phyloP scores from a whole-genome alignment of 306 rosid species.

The Quercus variabilis region DNA sequence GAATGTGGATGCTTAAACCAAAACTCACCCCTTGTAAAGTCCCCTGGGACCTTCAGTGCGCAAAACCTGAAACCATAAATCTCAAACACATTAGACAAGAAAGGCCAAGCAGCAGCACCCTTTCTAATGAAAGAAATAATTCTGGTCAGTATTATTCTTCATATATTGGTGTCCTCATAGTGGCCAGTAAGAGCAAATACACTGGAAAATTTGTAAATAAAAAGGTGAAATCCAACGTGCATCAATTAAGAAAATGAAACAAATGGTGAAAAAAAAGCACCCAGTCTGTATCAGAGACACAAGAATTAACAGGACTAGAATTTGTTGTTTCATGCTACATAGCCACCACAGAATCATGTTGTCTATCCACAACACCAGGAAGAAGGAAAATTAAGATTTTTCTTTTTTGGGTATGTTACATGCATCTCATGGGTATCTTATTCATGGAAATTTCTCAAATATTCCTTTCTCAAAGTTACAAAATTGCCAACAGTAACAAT shows the following conservation, averaged over 20 bases:
- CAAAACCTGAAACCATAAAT: slow-evolving; percentile 60
- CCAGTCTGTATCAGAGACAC: neutral
- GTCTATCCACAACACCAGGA: neutral
- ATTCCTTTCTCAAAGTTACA: neutral
- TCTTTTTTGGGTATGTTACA: too few species aligned
- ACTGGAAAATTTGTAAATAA: neutral
- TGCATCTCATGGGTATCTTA: neutral
- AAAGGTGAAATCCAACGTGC: neutral
- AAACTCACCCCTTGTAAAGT: slow-evolving; percentile 93
- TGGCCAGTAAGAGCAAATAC: neutral
- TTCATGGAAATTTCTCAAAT: neutral
- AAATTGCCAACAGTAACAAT: neutral
- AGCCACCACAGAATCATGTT: neutral
- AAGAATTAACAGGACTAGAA: neutral
- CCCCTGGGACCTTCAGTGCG: slow-evolving; percentile 81
- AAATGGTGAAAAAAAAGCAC: neutral
- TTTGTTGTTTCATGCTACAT: neutral
- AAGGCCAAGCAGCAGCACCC: neutral
- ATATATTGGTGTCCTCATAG: neutral
- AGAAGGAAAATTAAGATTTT: too few species aligned
- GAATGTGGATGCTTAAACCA: slow-evolving; percentile 9
- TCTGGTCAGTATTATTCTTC: neutral
- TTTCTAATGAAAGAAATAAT: neutral
- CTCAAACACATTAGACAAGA: slow-evolving; percentile 17
- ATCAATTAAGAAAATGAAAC: neutral